phyloP scores from a whole-genome alignment of 2,329 filamentous ascomycete genomes.

The Diplodia scrobiculata region DNA sequence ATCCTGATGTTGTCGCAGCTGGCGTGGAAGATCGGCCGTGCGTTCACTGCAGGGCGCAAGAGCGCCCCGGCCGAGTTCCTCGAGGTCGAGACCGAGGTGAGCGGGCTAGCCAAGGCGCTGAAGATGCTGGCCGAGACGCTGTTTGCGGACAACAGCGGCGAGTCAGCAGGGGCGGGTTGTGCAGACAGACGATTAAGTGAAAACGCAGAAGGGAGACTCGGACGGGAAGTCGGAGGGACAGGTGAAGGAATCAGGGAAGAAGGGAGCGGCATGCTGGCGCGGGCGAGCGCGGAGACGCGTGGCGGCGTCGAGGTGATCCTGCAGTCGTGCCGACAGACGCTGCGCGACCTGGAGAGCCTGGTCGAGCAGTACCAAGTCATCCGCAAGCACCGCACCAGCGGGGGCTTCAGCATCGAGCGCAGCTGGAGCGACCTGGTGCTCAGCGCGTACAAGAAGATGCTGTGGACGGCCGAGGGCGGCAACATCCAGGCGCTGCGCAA shows the following conservation, averaged over 20 bases:
- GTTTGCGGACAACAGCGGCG: constrained; percentile 38
- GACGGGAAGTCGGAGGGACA: too few species aligned
- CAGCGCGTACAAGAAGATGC: constrained; percentile 48
- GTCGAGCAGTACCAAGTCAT: constrained; percentile 52
- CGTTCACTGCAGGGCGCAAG: constrained; percentile 48
- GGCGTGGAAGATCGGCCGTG: constrained; percentile 51
- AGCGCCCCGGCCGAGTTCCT: constrained; percentile 48
- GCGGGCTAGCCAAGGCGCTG: constrained; percentile 47
- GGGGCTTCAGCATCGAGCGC: constrained; percentile 48
- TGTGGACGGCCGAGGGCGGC: constrained; percentile 51
- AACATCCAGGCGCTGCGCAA: constrained; percentile 45
- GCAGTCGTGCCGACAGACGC: constrained; percentile 44
- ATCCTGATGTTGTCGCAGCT: constrained; percentile 52
- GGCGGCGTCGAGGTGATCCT: constrained; percentile 47
- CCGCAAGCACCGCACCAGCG: constrained; percentile 45
- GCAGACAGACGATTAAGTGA: too few species aligned
- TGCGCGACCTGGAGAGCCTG: constrained; percentile 50
- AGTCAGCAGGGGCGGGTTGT: too few species aligned
- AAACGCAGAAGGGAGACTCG: too few species aligned
- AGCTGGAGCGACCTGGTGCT: constrained; percentile 50
- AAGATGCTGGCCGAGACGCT: constrained; percentile 51
- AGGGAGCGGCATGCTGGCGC: constrained; percentile 37
- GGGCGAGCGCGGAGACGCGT: constrained; percentile 42
- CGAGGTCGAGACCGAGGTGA: constrained; percentile 48
- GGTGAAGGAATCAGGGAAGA: background rate